Conservation (phyloP, 225 moss, liverwort and hornwort genomes). For the Bryum argenteum region DNA sequence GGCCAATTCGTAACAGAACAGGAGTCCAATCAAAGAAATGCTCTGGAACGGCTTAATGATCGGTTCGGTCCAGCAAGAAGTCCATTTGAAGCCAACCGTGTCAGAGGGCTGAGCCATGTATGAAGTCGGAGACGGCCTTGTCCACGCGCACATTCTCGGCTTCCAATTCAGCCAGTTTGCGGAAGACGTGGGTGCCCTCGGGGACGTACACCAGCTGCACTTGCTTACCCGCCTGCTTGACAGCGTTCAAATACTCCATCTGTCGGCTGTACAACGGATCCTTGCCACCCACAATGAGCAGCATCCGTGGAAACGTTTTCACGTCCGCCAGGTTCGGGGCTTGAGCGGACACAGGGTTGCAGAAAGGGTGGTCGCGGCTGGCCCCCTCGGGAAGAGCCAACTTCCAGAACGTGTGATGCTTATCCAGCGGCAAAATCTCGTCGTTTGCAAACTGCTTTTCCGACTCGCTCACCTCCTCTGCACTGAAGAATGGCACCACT, state of each 20-base stretch:
- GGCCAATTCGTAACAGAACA: too few species aligned
- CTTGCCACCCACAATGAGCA: constrained; percentile 48
- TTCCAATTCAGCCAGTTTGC: constrained; percentile 31
- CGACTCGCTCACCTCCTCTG: constrained; percentile 40
- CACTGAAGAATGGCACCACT: constrained; percentile 51
- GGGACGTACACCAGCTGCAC: constrained; percentile 51
- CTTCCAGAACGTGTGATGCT: constrained; percentile 37
- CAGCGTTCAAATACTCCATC: constrained; percentile 37
- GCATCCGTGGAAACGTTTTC: constrained; percentile 32
- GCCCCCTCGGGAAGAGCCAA: constrained; percentile 43
- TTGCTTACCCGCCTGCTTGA: constrained; percentile 44
- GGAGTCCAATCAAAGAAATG: too few species aligned
- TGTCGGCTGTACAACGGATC: constrained; percentile 44
- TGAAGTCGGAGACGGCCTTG: constrained; percentile 40
- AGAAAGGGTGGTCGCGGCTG: constrained; percentile 53
- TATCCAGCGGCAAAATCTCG: constrained; percentile 35
- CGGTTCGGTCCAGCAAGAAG: too few species aligned
- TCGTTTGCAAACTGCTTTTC: constrained; percentile 38
- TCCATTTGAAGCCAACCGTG: too few species aligned
- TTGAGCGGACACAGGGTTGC: constrained; percentile 41
- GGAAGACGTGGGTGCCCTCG: constrained; percentile 43
- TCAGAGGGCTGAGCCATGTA: constrained; percentile 8
- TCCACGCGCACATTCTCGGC: constrained; percentile 52
- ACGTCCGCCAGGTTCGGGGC: constrained; percentile 26
- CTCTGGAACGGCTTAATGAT: too few species aligned